These are phyloP conservation scores for Suillus clintonianus DNA, from an alignment of 768 basidiomycete genomes.

Conservation along the genomic window DNA sequence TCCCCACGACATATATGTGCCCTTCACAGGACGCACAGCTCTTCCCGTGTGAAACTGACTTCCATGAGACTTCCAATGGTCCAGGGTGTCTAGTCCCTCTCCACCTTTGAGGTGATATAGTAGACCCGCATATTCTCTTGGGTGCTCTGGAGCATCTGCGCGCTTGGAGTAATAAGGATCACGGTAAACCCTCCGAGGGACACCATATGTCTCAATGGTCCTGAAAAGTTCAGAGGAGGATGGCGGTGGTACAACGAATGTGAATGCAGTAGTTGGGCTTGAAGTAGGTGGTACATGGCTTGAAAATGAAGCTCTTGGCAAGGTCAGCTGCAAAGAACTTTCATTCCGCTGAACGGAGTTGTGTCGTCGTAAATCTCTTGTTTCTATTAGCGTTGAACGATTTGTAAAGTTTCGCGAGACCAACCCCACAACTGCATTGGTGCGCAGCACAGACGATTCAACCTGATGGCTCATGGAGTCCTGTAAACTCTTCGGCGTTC, in stretches of 20 bases:
- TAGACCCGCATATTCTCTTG: conserved; percentile 79
- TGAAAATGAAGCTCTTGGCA: neutral
- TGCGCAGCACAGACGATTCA: neutral
- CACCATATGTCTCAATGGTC: conserved; percentile 45
- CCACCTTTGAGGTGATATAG: conserved; percentile 72
- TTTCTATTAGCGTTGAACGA: conserved; percentile 13
- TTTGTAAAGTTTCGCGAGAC: conserved; percentile 8
- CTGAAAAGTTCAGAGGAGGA: conserved; percentile 45
- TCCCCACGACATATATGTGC: conserved; percentile 45
- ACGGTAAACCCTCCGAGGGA: conserved; percentile 67
- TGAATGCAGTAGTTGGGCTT: conserved; percentile 29
- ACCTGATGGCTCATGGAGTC: neutral
- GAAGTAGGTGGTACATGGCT: conserved; percentile 1
- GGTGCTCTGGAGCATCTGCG: conserved; percentile 64
- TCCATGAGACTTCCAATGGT: conserved; percentile 53
- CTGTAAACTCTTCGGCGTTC: neutral
- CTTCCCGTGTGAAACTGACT: conserved; percentile 5
- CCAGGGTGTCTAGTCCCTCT: conserved; percentile 53
- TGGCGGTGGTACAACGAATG: conserved; percentile 55
- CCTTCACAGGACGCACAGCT: conserved; percentile 13
- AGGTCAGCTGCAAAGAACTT: neutral
- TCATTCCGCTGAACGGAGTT: neutral
- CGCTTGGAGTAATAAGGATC: conserved; percentile 80
- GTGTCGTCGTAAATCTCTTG: neutral
- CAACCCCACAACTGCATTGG: neutral